Base-by-base conservation (phyloP, 2,329 filamentous ascomycete genomes). In the Berkeleyomyces basicola region DNA sequence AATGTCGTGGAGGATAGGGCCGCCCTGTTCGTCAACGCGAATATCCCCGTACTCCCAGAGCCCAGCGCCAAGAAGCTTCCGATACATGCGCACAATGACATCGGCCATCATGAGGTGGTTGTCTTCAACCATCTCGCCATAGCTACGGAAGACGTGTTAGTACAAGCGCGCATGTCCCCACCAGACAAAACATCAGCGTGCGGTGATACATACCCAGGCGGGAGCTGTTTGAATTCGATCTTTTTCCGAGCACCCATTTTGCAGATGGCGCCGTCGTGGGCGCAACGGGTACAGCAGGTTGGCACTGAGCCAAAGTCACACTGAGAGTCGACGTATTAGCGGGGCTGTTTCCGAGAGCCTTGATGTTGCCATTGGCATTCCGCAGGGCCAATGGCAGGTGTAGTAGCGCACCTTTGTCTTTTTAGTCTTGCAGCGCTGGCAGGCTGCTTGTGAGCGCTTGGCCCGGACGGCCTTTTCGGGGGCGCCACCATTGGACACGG, bases 161-260 rank as follows among this genome's bases (percentile, higher is more conserved):
- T 39, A 37, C 33, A 7, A 14, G 7, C 37, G 16, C 33, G 6
- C 16, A 10, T 7, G 43, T 39, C 42, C 36, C 57, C 4, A 58
- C 14, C 36, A 59, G n/a, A 58, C 47, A 46, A 49, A 10, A 7
- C 43, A 36, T 39, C 39, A 57, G 51, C 16, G 7, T 16, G 7
- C 9, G 16, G 51, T 37, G 14, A 14, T 42, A 70, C 78, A 64
- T 76, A 84, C 77, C 82, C 82, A 74, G 79, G 74, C 9, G 82
- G 82, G 57, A 85, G 70, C 71, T 85, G 82, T 74, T 85, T 85
- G 70, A 82, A 85, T 68, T 85, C 82, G n/a, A 81, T 82, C 79
- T 85, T 85, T 69, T 84, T 85, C 66, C 82, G 75, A 11, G 81
- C 79, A 6, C 82, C 82, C 14, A 82, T 81, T 6, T 80, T 84